Evolutionary conservation across 345 rosid species (phyloP), one percentile per base, ranked within the genome.

Genomic region (Euphorbia tirucalli): DNA sequence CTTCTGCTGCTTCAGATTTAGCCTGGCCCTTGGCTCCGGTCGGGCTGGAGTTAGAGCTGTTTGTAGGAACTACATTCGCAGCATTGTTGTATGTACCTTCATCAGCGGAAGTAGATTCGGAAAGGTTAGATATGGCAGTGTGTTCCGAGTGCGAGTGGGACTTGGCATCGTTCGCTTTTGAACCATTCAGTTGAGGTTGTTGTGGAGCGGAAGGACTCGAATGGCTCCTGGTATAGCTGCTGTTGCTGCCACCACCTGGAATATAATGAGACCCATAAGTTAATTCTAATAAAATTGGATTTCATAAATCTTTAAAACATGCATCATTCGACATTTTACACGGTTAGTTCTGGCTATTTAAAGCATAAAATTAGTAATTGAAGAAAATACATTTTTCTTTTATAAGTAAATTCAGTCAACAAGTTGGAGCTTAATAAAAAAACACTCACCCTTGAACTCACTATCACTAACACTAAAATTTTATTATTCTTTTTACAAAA

Each of bases 171-270:
- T 37, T 66, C 28, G 58, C 60, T n/a, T 19, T 66, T 15, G 76
- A 70, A 48, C 56, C 56, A 64, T 73, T 59, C 62, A 16, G 52
- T 54, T 19, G 75, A 46, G 74, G 57, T 8, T 80, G 79, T 37
- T 74, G 80, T n/a, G n/a, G 61, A 24, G 8, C 56, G 7, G 43
- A 65, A 48, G 24, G 49, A 52, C 73, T 75, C 25, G 83, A 75
- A 65, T 44, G 39, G 70, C 79, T 81, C 71, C 74, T 78, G 16
- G 66, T 61, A 11, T 81, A 77, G 22, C 77, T 71, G 75, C 83
- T 77, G 25, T 75, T 73, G 75, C 82, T 77, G 66, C 74, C 72
- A 57, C 81, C 83, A 56, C 81, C 88, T 85, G 80, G 16, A 60
- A 75, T 50, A 57, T 16, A 50, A 56, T 11, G 0, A 19, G 7